Conservation (phyloP, 1,284 basidiomycete genomes). For the Microbotryomycetes sp. region DNA sequence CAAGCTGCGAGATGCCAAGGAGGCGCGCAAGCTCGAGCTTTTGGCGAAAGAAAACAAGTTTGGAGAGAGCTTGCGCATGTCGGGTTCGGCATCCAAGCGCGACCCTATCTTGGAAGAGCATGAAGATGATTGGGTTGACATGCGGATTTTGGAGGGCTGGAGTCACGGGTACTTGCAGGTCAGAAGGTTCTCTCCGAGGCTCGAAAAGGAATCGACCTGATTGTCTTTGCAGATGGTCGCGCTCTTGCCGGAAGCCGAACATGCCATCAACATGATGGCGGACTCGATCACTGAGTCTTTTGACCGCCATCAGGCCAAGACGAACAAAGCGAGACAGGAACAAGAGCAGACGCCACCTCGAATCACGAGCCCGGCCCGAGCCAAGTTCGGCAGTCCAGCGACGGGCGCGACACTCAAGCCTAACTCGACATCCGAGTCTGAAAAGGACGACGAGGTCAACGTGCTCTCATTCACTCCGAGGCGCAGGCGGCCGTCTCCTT, state of each 20-base stretch:
- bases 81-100: slow-evolving; percentile 20
- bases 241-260: slow-evolving; percentile 69
- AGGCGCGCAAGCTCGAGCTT: slow-evolving; percentile 55
- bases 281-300: slow-evolving; percentile 86
- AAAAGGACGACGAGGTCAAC: slow-evolving; percentile 36
- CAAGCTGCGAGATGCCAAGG: slow-evolving; percentile 83
- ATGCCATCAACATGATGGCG: slow-evolving; percentile 79
- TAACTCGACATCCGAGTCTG: slow-evolving; percentile 3
- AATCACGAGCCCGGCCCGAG: slow-evolving; percentile 12
- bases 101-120: slow-evolving; percentile 56
- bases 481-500: slow-evolving; percentile 19
- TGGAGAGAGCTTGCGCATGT: slow-evolving; percentile 47
- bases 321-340: slow-evolving; percentile 3
- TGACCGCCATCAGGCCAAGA: slow-evolving; percentile 41
- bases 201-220: not conserved
- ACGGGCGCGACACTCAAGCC: not conserved
- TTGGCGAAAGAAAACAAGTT: slow-evolving; percentile 37
- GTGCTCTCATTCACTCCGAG: slow-evolving; percentile 37
- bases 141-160: slow-evolving; percentile 49
- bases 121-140: slow-evolving; percentile 91
- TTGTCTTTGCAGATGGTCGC: slow-evolving; percentile 82
- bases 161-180: slow-evolving; percentile 36
- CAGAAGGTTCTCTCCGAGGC: slow-evolving; percentile 50
- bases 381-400: slow-evolving; percentile 4
- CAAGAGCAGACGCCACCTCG: slow-evolving; percentile 12